Percentiles rank a stretch among this genome's conserved stretches.
Conservation (phyloP, 345 rosid genomes). For the Eucalyptus leucophloia region DNA sequence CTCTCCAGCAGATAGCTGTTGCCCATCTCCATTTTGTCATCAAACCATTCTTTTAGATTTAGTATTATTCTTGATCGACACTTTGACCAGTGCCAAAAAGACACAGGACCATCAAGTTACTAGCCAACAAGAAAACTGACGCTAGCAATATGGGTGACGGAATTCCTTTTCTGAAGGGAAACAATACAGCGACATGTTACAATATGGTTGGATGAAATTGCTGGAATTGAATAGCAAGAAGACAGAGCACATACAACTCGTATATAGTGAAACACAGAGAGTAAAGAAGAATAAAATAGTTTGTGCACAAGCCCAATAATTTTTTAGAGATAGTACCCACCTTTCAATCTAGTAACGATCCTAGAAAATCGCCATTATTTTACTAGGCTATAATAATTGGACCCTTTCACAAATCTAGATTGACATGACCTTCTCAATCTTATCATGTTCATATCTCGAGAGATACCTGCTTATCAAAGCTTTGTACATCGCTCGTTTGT, state of each 20-base stretch:
- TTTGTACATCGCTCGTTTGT: neutral
- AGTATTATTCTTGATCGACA: neutral
- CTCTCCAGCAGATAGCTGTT: neutral
- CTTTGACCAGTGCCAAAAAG: neutral
- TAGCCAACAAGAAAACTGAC: neutral
- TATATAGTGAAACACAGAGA: neutral
- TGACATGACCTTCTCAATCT: neutral
- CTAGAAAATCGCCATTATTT: neutral
- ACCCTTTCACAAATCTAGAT: neutral
- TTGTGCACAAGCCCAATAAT: neutral
- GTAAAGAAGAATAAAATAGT: neutral
- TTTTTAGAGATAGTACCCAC: neutral
- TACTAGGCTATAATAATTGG: neutral
- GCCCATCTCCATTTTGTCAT: neutral
- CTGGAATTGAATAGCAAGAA: neutral
- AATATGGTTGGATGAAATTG: neutral
- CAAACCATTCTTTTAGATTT: neutral
- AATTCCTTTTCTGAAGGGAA: neutral
- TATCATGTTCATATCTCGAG: neutral
- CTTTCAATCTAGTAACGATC: neutral
- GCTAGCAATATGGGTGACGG: neutral
- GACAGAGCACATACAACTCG: neutral
- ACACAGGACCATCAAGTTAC: neutral
- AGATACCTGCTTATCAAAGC: neutral
- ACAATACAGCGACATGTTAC: neutral